These are phyloP conservation scores for Talaromyces adpressus DNA, from an alignment of 495 filamentous ascomycete species.

Conservation along the genomic window DNA sequence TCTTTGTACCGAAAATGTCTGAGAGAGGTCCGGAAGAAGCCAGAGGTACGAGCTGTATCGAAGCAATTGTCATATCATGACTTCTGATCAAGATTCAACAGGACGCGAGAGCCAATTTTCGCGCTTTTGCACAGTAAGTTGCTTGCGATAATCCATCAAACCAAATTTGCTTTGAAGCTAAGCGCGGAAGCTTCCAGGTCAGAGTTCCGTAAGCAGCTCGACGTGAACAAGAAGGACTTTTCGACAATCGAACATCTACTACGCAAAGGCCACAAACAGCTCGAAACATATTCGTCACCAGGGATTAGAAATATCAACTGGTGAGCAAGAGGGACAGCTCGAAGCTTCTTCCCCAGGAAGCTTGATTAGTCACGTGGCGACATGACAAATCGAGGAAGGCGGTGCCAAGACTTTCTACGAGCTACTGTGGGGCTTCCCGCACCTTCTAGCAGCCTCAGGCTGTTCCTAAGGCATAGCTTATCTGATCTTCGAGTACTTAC, in stretches of 20 bases:
- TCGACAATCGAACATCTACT: constrained; percentile 79
- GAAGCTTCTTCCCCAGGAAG: neutral
- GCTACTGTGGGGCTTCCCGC: constrained; percentile 4
- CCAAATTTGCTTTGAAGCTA: neutral
- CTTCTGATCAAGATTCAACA: constrained; percentile 14
- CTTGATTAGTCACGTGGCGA: neutral
- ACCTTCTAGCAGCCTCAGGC: neutral
- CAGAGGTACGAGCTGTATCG: constrained; percentile 45
- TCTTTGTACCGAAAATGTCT: constrained; percentile 81
- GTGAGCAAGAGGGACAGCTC: constrained; percentile 9
- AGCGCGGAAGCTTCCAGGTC: constrained; percentile 33
- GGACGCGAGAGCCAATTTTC: constrained; percentile 49
- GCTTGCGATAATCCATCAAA: neutral
- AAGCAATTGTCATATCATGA: neutral
- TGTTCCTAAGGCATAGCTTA: neutral
- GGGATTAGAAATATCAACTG: constrained; percentile 72
- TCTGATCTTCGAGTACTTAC: neutral
- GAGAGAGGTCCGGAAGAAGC: constrained; percentile 73
- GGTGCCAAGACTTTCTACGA: neutral
- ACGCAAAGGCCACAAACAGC: constrained; percentile 74
- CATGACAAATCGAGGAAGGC: neutral
- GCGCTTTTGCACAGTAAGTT: constrained; percentile 46
- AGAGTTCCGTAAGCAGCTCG: constrained; percentile 68
- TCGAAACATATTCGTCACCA: constrained; percentile 77
- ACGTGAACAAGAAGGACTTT: constrained; percentile 83